phyloP scores from a whole-genome alignment of 495 filamentous ascomycete species.

The Penicillium nucicola region DNA sequence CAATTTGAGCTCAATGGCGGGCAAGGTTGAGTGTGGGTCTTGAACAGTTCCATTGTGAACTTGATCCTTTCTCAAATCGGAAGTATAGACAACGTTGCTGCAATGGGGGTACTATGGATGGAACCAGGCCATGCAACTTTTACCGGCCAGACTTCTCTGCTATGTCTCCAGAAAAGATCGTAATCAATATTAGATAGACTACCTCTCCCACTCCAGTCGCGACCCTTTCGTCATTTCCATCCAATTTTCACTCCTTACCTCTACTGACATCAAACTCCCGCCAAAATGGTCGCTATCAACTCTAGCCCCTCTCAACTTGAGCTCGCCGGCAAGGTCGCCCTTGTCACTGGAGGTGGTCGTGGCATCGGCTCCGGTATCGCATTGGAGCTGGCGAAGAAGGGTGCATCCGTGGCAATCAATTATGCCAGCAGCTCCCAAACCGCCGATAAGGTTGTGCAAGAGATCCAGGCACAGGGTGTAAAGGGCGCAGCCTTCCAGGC shows the following conservation, averaged over 20 bases:
- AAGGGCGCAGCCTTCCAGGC: slow-evolving; percentile 70
- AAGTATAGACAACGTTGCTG: background rate
- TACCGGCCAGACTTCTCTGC: background rate
- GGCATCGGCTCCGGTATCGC: slow-evolving; percentile 76
- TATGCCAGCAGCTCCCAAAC: slow-evolving; percentile 61
- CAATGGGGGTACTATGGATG: background rate
- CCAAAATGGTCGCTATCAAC: slow-evolving; percentile 20
- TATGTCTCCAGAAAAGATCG: background rate
- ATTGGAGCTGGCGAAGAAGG: slow-evolving; percentile 70
- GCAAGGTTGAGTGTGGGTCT: background rate
- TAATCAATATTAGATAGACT: slow-evolving; percentile 2
- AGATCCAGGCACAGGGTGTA: slow-evolving; percentile 57
- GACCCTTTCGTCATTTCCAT: background rate
- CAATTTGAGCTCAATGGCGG: background rate
- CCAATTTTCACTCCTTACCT: background rate
- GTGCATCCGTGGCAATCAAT: slow-evolving; percentile 73
- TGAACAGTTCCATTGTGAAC: background rate
- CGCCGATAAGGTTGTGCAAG: slow-evolving; percentile 60
- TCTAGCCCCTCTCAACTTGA: slow-evolving; percentile 13
- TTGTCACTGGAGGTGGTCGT: slow-evolving; percentile 69
- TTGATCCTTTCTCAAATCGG: background rate
- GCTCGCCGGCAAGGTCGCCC: slow-evolving; percentile 66
- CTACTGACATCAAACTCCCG: background rate
- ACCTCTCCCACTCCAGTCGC: background rate
- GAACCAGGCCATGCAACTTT: background rate